These are phyloP conservation scores for Ophiocordyceps camponoti-rufipedis DNA, from an alignment of 2,329 filamentous ascomycete genomes.

Conservation along the genomic window DNA sequence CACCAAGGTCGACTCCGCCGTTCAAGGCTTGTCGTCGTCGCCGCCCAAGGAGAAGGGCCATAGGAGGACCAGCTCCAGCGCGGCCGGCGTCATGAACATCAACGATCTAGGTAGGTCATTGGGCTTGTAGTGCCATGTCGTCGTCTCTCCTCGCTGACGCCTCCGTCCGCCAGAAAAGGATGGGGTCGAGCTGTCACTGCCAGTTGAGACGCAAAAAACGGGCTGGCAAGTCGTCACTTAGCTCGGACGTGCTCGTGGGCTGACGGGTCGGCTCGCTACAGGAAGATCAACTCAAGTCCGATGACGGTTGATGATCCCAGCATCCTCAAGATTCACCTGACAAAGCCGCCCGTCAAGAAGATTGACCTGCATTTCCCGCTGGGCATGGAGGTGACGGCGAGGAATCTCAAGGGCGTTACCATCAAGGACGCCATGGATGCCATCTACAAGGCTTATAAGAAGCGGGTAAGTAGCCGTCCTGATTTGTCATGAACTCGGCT, in stretches of 20 bases:
- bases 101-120: slow-evolving; percentile 51
- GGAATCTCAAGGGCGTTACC: slow-evolving; percentile 86
- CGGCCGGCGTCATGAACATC: slow-evolving; percentile 54
- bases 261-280: slow-evolving; percentile 15
- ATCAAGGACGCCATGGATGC: slow-evolving; percentile 94
- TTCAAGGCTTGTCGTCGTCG: slow-evolving; percentile 57
- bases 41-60: slow-evolving; percentile 48
- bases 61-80: slow-evolving; percentile 55
- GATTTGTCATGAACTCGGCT: background rate
- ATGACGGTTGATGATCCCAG: slow-evolving; percentile 65
- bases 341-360: slow-evolving; percentile 73
- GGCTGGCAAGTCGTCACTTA: slow-evolving; percentile 53
- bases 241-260: background rate
- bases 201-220: slow-evolving; percentile 69
- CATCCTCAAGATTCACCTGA: slow-evolving; percentile 63
- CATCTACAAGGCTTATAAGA: slow-evolving; percentile 93
- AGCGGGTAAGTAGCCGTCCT: slow-evolving; percentile 47
- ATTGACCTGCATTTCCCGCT: slow-evolving; percentile 86
- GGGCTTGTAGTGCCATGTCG: slow-evolving; percentile 16
- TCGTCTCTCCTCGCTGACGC: background rate
- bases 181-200: slow-evolving; percentile 52
- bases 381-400: slow-evolving; percentile 70
- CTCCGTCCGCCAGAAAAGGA: slow-evolving; percentile 42
- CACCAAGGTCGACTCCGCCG: slow-evolving; percentile 80
- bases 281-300: slow-evolving; percentile 88